These are phyloP conservation scores for Ocimum tenuiflorum DNA, from an alignment of 257 asterid genomes.

Conservation along the genomic window DNA sequence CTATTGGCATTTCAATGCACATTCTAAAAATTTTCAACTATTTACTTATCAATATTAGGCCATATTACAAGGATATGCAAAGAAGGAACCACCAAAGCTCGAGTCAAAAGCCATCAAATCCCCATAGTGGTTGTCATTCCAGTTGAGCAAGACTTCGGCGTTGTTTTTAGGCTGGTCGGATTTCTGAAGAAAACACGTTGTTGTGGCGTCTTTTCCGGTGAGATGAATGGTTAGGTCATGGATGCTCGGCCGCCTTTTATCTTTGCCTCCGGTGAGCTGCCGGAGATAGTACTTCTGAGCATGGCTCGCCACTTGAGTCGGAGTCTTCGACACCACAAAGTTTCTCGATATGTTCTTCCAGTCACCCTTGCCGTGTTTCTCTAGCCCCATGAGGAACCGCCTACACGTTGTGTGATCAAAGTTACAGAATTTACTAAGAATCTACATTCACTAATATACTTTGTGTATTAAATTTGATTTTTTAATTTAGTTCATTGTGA, in stretches of 20 bases:
- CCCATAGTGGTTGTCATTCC: conserved; percentile 2
- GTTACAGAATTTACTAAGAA: too few relatives aligned
- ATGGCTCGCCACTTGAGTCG: conserved; percentile 90
- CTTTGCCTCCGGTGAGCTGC: conserved; percentile 58
- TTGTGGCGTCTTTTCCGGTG: conserved; percentile 9
- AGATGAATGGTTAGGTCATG: conserved; percentile 54
- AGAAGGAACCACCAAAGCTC: background rate
- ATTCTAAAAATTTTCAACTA: background rate
- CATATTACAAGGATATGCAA: conserved; percentile 10
- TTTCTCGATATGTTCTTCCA: conserved; percentile 77
- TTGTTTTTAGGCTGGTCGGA: conserved; percentile 13
- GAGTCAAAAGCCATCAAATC: conserved; percentile 28
- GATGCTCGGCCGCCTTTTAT: conserved; percentile 73
- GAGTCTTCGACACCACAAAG: conserved; percentile 63
- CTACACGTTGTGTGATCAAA: conserved; percentile 18
- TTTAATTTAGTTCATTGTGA: too few relatives aligned
- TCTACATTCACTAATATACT: too few relatives aligned
- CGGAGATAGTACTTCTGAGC: conserved; percentile 78
- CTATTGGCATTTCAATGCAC: background rate
- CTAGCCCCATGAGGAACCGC: conserved; percentile 60
- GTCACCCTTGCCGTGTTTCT: conserved; percentile 70
- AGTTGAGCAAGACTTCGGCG: conserved; percentile 17
- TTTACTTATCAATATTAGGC: background rate
- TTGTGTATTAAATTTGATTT: too few relatives aligned
- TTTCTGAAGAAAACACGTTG: too few relatives aligned